A percentile compares a stretch with the other conserved stretches of the same genome.
Evolutionary conservation across 768 basidiomycete genomes (phyloP).

Genomic region (Russula sp.): DNA sequence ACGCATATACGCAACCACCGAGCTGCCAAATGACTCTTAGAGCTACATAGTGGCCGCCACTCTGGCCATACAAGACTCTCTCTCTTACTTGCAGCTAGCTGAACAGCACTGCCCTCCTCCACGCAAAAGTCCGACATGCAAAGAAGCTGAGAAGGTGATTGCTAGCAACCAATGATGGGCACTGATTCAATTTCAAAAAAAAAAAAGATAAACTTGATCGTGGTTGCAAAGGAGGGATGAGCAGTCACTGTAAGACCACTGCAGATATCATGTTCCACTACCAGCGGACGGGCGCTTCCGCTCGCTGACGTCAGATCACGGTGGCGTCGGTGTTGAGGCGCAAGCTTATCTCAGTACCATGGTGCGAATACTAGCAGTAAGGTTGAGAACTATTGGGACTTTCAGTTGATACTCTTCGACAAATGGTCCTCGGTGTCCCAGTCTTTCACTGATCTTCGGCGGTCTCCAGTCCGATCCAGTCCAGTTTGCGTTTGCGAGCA

Average conservation of each 20-base stretch:
- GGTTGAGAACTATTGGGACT: not conserved
- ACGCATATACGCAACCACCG: too few relatives aligned
- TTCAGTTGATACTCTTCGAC: not conserved
- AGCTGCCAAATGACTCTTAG: too few relatives aligned
- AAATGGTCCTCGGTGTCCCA: not conserved
- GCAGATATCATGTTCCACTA: too few relatives aligned
- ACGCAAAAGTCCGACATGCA: not conserved
- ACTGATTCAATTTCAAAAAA: not conserved
- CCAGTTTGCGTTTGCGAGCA: not conserved
- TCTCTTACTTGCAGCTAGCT: too few relatives aligned
- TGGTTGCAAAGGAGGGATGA: too few relatives aligned
- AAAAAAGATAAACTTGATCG: too few relatives aligned
- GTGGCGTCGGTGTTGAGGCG: not conserved
- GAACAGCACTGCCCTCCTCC: not conserved
- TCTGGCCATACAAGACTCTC: too few relatives aligned
- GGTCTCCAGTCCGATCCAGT: not conserved
- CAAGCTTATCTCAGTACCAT: not conserved
- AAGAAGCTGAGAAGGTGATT: not conserved
- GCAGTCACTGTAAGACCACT: too few relatives aligned
- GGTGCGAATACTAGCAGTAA: not conserved
- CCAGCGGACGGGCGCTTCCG: not conserved
- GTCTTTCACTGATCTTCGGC: not conserved
- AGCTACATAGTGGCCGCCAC: too few relatives aligned
- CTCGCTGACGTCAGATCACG: not conserved
- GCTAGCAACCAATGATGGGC: too few relatives aligned